Conservation (phyloP, 1,284 basidiomycete genomes). For the Boletus chippewaensis region DNA sequence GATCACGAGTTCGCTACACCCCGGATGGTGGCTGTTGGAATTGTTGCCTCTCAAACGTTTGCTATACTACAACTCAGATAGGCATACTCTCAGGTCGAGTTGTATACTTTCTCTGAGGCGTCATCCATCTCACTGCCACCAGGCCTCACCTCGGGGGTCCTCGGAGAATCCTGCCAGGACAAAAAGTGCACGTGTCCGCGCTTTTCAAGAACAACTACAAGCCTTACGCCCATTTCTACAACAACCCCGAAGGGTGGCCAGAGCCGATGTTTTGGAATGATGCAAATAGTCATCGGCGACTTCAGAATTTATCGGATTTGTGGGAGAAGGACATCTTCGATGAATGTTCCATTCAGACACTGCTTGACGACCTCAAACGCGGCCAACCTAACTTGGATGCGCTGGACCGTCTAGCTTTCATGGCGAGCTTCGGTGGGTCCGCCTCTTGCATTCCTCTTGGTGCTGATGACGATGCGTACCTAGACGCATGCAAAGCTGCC, state of each 20-base stretch:
- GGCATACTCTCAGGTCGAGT: conserved; percentile 18
- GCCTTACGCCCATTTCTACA: conserved; percentile 21
- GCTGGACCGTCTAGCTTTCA: conserved; percentile 29
- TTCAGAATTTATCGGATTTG: conserved; percentile 12
- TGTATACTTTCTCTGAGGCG: no score
- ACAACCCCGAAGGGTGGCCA: conserved; percentile 22
- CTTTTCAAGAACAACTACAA: conserved; percentile 29
- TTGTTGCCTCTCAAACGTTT: conserved; percentile 24
- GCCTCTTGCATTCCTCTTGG: neutral
- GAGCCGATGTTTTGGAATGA: conserved; percentile 32
- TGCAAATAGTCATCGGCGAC: conserved; percentile 19
- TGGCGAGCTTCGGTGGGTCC: conserved; percentile 27
- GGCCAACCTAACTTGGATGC: conserved; percentile 15
- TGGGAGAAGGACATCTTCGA: conserved; percentile 33
- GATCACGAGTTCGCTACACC: conserved; percentile 21
- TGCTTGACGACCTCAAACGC: conserved; percentile 20
- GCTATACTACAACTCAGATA: conserved; percentile 24
- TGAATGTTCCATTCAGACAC: conserved; percentile 12
- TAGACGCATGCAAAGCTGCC: conserved; percentile 17
- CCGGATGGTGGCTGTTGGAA: conserved; percentile 28
- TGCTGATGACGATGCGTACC: neutral
- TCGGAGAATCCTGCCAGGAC: conserved; percentile 26
- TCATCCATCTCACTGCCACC: conserved; percentile 11
- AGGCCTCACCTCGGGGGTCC: conserved; percentile 28
- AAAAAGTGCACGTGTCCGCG: conserved; percentile 30